Evolutionary conservation across 1,284 basidiomycete genomes (phyloP).

Genomic region (Irpex sp.): DNA sequence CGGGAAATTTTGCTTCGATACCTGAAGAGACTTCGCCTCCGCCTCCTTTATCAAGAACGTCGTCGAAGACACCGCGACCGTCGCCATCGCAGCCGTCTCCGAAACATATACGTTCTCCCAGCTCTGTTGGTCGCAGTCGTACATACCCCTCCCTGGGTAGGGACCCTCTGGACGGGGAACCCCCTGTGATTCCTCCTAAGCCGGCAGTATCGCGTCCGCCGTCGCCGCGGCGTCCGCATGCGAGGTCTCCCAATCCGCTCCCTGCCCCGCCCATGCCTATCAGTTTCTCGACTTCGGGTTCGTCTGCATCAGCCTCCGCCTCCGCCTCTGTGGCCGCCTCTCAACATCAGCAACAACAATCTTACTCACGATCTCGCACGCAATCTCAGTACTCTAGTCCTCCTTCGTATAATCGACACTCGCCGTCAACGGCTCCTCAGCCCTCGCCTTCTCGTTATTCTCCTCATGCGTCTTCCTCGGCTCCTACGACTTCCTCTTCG

Average conservation of each 20-base stretch:
- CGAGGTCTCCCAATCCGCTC: conserved; percentile 21
- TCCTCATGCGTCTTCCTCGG: not conserved
- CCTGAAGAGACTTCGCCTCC: conserved; percentile 25
- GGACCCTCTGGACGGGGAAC: conserved; percentile 10
- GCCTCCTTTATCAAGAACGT: conserved; percentile 12
- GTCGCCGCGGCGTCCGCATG: conserved; percentile 3
- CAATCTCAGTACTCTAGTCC: not conserved
- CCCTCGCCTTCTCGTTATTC: not conserved
- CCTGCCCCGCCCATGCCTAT: conserved; percentile 22
- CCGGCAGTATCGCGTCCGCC: conserved; percentile 10
- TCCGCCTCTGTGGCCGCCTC: not conserved
- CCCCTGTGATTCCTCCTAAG: conserved; percentile 15
- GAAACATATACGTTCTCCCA: conserved; percentile 15
- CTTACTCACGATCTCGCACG: not conserved
- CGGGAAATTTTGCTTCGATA: conserved; percentile 27
- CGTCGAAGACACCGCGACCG: conserved; percentile 16
- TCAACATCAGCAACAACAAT: not conserved
- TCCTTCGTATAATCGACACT: not conserved
- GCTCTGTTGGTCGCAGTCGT: conserved; percentile 20
- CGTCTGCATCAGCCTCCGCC: conserved; percentile 9
- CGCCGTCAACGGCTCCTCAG: not conserved
- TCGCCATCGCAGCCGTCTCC: conserved; percentile 12
- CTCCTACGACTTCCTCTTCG: not conserved
- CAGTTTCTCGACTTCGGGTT: conserved; percentile 9
- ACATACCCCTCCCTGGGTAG: conserved; percentile 21